These are phyloP conservation scores for Microbotryum intermedium DNA, from an alignment of 1,284 basidiomycete species.

Conservation along the genomic window DNA sequence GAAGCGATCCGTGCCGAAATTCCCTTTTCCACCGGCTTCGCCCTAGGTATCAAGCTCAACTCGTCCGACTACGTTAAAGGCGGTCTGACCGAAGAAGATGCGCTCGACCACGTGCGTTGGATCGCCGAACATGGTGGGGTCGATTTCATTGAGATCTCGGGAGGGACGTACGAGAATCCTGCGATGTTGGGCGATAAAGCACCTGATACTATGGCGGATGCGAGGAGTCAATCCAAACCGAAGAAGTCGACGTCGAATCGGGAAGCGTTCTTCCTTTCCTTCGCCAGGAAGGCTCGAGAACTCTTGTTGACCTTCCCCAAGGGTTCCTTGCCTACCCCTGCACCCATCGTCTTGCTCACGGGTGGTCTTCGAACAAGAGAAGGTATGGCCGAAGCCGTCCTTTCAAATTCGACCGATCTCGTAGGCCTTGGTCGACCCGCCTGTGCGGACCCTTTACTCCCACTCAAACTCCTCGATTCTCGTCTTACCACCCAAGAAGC, in stretches of 20 bases:
- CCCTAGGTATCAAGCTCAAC: constrained; percentile 79
- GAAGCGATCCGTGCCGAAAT: constrained; percentile 53
- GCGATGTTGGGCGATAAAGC: constrained; percentile 28
- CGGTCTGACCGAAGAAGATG: constrained; percentile 46
- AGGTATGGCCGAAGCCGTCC: constrained; percentile 49
- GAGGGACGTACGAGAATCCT: constrained; percentile 75
- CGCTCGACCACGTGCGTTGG: constrained; percentile 54
- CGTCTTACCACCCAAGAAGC: constrained; percentile 24
- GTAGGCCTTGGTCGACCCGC: constrained; percentile 67
- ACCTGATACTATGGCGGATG: constrained; percentile 12
- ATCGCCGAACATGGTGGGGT: constrained; percentile 57
- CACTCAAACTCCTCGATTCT: constrained; percentile 37
- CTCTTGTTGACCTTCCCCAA: constrained; percentile 16
- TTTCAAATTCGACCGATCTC: constrained; percentile 49
- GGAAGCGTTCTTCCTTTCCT: constrained; percentile 43
- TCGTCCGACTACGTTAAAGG: constrained; percentile 67
- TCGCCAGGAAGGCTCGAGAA: constrained; percentile 22
- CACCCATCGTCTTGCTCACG: constrained; percentile 64
- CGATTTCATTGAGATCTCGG: constrained; percentile 80
- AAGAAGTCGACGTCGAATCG: constrained; percentile 36
- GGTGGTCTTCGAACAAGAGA: constrained; percentile 62
- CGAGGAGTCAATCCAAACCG: constrained; percentile 15
- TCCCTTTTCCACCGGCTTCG: constrained; percentile 49
- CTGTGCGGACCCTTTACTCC: constrained; percentile 56
- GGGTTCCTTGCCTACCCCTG: constrained; percentile 17